Evolutionary conservation across 768 basidiomycete genomes (phyloP).

Genomic region (Macrolepiota albuminosa): DNA sequence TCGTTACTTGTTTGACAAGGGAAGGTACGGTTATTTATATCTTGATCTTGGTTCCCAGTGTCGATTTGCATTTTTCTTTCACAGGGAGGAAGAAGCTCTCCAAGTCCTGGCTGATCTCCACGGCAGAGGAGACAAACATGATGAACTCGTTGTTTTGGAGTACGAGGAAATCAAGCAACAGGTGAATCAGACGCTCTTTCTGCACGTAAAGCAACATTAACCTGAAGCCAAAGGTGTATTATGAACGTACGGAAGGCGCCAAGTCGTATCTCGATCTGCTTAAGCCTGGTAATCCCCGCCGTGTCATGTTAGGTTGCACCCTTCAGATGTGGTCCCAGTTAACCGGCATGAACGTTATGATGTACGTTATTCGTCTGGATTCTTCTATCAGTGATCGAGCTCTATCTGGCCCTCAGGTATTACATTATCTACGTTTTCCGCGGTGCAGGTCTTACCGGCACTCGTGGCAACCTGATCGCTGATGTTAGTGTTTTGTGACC

Average conservation of each 20-base stretch:
- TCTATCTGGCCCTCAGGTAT: slow-evolving; percentile 34
- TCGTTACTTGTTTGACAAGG: slow-evolving; percentile 65
- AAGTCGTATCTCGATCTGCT: slow-evolving; percentile 66
- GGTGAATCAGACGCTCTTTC: slow-evolving; percentile 19
- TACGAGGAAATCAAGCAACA: slow-evolving; percentile 63
- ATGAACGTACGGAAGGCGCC: slow-evolving; percentile 65
- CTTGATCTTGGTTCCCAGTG: background rate
- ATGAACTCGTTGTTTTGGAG: slow-evolving; percentile 65
- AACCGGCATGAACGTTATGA: slow-evolving; percentile 79
- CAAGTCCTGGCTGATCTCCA: slow-evolving; percentile 74
- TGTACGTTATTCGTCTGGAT: slow-evolving; percentile 33
- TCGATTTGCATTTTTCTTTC: background rate
- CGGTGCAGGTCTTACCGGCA: slow-evolving; percentile 71
- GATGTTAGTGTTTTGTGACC: slow-evolving; percentile 25
- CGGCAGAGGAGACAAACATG: slow-evolving; percentile 51
- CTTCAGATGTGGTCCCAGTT: slow-evolving; percentile 82
- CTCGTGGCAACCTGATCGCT: slow-evolving; percentile 71
- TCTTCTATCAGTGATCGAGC: background rate
- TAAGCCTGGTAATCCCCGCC: slow-evolving; percentile 61
- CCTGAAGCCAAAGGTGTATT: slow-evolving; percentile 29
- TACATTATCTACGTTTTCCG: slow-evolving; percentile 70
- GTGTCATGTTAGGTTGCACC: slow-evolving; percentile 64
- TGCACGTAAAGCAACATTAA: background rate
- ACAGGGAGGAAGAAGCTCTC: slow-evolving; percentile 56
- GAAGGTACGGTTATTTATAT: slow-evolving; percentile 29